These are phyloP conservation scores for Symbiodinium natans DNA, from an alignment of 73 alveolate species.

Conservation along the genomic window DNA sequence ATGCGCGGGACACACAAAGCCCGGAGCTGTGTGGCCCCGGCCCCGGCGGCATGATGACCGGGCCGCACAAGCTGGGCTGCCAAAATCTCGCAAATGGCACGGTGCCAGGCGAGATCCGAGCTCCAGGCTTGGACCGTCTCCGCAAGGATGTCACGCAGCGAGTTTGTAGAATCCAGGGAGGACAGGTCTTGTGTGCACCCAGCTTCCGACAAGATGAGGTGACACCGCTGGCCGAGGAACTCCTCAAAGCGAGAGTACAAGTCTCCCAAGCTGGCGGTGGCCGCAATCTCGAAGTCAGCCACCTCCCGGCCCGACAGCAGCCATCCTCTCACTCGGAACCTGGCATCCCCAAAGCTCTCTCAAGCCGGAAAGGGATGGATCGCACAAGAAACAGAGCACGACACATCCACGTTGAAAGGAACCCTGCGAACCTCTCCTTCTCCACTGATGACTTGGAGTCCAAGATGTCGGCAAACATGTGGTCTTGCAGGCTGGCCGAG, in stretches of 20 bases:
- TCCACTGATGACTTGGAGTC: slow-evolving; percentile 1
- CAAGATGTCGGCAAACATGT: neutral
- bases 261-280: neutral
- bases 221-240: neutral
- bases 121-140: neutral
- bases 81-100: neutral
- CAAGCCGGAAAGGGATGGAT: neutral
- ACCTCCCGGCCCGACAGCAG: slow-evolving; percentile 13
- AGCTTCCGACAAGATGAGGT: neutral
- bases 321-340: slow-evolving; percentile 4
- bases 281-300: neutral
- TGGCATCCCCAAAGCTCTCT: neutral
- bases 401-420: neutral
- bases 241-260: neutral
- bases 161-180: neutral
- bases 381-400: neutral
- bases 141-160: neutral
- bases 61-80: slow-evolving; percentile 1
- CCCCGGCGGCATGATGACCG: neutral
- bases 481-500: neutral
- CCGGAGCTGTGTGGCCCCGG: neutral
- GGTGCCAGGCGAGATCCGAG: neutral
- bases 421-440: neutral
- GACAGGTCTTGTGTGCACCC: neutral
- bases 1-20: neutral